These are phyloP conservation scores for Prillingera fragicola DNA, from an alignment of 1,284 basidiomycete species.

Conservation along the genomic window DNA sequence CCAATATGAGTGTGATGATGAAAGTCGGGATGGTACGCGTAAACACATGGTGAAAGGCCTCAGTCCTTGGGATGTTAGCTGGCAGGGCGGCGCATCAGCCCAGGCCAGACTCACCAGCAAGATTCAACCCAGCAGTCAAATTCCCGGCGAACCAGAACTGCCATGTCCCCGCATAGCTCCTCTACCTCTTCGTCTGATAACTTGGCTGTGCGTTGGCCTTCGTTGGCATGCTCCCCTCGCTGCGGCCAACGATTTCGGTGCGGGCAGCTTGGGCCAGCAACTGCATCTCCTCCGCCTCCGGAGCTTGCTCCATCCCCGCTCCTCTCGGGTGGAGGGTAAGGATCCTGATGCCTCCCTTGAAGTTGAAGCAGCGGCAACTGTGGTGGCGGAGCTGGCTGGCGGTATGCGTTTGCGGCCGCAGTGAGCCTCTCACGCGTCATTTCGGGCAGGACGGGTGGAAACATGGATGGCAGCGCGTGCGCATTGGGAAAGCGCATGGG, in stretches of 20 bases:
- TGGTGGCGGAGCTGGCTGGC: constrained; percentile 43
- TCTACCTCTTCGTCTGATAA: constrained; percentile 41
- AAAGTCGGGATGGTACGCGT: constrained; percentile 44
- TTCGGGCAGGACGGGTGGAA: constrained; percentile 11
- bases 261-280: constrained; percentile 19
- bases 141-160: constrained; percentile 40
- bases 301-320: constrained; percentile 1
- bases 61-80: constrained; percentile 32
- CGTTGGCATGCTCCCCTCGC: constrained; percentile 26
- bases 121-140: constrained; percentile 48
- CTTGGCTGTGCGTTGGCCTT: constrained; percentile 23
- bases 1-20: constrained; percentile 45
- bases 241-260: constrained; percentile 30
- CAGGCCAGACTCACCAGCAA: constrained; percentile 41
- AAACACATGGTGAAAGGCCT: constrained; percentile 48
- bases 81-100: not conserved
- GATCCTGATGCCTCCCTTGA: constrained; percentile 35
- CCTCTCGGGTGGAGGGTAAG: not conserved
- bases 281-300: not conserved
- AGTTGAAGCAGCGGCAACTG: constrained; percentile 37
- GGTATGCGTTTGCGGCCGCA: constrained; percentile 33
- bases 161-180: constrained; percentile 41
- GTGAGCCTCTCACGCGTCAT: constrained; percentile 21
- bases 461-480: constrained; percentile 9
- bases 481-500: constrained; percentile 15